These are phyloP conservation scores for Thamnidium elegans DNA, from an alignment of 192 early-diverging fungal species.

Conservation along the genomic window DNA sequence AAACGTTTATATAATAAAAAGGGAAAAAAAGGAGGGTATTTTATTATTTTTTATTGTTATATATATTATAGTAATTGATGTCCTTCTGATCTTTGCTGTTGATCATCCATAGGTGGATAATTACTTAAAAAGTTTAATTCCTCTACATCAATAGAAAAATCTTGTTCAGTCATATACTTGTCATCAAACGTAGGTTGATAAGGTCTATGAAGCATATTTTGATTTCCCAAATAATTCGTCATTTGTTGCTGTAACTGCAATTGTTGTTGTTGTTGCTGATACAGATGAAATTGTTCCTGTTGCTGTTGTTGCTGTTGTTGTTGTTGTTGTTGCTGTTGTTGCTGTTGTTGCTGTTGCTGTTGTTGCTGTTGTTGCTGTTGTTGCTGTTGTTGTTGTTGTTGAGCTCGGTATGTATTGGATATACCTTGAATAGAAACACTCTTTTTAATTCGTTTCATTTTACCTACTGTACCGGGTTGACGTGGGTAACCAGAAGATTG, in stretches of 20 bases:
- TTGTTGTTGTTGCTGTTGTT: not conserved
- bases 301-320: constrained; percentile 2
- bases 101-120: constrained; percentile 4
- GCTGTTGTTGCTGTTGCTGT: not conserved
- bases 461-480: not conserved
- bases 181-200: constrained; percentile 16
- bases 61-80: constrained; percentile 12
- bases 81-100: constrained; percentile 10
- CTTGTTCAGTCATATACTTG: not conserved
- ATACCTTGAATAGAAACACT: not conserved
- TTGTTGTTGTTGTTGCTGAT: not conserved
- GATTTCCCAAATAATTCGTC: not conserved
- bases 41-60: too few species aligned
- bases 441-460: constrained; percentile 9
- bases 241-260: not conserved
- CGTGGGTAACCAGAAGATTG: constrained; percentile 10
- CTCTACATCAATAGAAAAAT: not conserved
- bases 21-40: not conserved
- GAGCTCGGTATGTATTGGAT: not conserved
- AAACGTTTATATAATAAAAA: not conserved
- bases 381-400: not conserved
- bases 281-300: not conserved
- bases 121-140: not conserved
- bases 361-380: constrained; percentile 3
- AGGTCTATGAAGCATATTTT: not conserved